phyloP scores from a whole-genome alignment of 2,329 filamentous ascomycete genomes.

The Fusarium vanettenii region DNA sequence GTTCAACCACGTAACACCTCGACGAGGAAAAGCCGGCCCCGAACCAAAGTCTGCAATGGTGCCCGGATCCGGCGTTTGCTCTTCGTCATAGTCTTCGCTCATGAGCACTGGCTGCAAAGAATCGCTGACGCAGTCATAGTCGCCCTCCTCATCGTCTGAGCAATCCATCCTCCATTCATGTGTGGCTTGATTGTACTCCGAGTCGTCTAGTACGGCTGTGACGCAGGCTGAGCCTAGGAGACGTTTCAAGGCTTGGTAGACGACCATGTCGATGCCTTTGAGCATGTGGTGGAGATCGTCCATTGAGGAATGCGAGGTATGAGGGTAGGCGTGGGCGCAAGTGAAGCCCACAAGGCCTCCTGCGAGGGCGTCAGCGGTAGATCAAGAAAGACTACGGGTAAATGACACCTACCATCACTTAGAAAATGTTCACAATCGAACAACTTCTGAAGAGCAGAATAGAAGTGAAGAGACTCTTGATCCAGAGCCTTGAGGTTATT shows the following conservation, averaged over 20 bases:
- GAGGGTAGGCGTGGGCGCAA: conserved; percentile 61
- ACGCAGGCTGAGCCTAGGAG: conserved; percentile 6
- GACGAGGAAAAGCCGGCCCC: neutral
- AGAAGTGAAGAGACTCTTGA: conserved; percentile 22
- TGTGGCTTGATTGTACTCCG: accelerated
- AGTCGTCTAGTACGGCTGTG: conserved; percentile 9
- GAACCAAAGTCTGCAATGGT: neutral
- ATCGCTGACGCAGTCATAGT: no score
- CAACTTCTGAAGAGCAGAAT: conserved; percentile 6
- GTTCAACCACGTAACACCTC: conserved; percentile 22
- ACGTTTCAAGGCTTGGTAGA: conserved; percentile 48
- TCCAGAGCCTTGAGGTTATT: conserved; percentile 9
- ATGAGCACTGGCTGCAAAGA: neutral
- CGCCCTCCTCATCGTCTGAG: neutral
- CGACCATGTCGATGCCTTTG: conserved; percentile 59
- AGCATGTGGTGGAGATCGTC: conserved; percentile 49
- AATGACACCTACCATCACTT: neutral
- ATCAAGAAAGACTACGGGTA: neutral
- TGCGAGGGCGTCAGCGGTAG: conserved; percentile 24
- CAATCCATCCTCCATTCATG: neutral
- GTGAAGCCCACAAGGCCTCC: conserved; percentile 58
- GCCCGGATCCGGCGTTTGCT: neutral
- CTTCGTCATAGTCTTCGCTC: neutral
- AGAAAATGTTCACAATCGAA: neutral
- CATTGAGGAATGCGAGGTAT: conserved; percentile 45